Evolutionary conservation across 345 rosid species (phyloP), one percentile per base, ranked within the genome.

Genomic region (Ceriops decandra): DNA sequence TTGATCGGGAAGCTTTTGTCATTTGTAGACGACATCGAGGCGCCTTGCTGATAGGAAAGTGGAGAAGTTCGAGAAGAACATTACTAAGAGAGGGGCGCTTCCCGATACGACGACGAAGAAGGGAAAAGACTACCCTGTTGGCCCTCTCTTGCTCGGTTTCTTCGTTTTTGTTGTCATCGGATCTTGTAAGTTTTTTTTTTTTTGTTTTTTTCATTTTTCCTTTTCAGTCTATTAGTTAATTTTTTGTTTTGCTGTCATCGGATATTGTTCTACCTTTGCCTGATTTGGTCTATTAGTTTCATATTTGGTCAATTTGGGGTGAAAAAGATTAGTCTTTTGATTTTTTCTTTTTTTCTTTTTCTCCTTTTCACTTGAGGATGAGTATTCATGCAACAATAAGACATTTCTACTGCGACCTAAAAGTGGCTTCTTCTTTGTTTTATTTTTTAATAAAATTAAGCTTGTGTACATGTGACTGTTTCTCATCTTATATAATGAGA

Each of bases 91-190:
- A 83, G 98, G 99, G 5, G 72, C 85, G n/a, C 97, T 89, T 49
- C 92, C 90, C n/a, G 99, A 90, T 66, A 85, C 95, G 62, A 72
- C 85, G 68, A 67, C 85, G 21, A 91, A 88, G 78, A 95, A 91
- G 83, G 92, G 90, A 30, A 91, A 87, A 74, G 92, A 90, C 71
- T 95, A 87, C 72, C 93, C 99, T 2, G 96, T 91, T 7, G 96
- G 96, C 20, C 99, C 99, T 1, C n/a, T 95, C 62, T 78, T 95
- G 13, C 93, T 95, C 24, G 99, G 98, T 5, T 95, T 95, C 90
- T 95, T 95, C 69, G 61, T 95, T 11, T 95, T 95, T 52, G 96
- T 95, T 7, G 97, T 90, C 83, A 87, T 91, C 60, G 99, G 99
- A 10, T 95, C 99, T 73, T 91, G 99, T 95, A 22, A 79, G 89